These are phyloP conservation scores for Phytophthora pini DNA, from an alignment of 352 stramenopile genomes.

Conservation along the genomic window DNA sequence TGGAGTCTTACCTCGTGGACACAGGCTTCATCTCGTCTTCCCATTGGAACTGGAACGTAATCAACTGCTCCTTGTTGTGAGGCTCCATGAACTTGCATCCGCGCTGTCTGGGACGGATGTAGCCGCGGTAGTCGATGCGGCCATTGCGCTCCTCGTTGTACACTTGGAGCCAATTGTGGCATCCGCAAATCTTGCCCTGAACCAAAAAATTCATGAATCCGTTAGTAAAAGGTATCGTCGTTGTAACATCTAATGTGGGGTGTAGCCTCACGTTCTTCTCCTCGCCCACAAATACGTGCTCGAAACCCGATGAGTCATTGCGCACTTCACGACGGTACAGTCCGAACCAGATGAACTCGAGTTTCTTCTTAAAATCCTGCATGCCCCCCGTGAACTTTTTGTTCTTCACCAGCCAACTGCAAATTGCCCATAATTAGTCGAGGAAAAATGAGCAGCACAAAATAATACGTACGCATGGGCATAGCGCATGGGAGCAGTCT, in stretches of 20 bases:
- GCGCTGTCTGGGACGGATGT: constrained; percentile 91
- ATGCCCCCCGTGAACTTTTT: constrained; percentile 83
- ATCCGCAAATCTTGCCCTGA: constrained; percentile 89
- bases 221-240: not conserved
- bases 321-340: constrained; percentile 90
- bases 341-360: constrained; percentile 96
- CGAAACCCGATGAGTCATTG: constrained; percentile 95
- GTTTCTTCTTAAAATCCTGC: constrained; percentile 87
- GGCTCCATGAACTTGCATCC: constrained; percentile 72
- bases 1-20: constrained; percentile 75
- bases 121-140: constrained; percentile 94
- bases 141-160: constrained; percentile 95
- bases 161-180: constrained; percentile 98
- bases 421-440: constrained; percentile 4
- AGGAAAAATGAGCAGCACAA: not conserved
- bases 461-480: constrained; percentile 77
- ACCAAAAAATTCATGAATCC: not conserved
- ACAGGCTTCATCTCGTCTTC: constrained; percentile 90
- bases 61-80: constrained; percentile 90
- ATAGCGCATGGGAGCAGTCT: constrained; percentile 95
- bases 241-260: too few relatives aligned
- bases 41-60: constrained; percentile 96
- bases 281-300: constrained; percentile 97
- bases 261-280: constrained; percentile 83
- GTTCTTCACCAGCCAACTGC: constrained; percentile 84